Conservation (phyloP, 2,329 filamentous ascomycete genomes). For the Epichloe sibirici region DNA sequence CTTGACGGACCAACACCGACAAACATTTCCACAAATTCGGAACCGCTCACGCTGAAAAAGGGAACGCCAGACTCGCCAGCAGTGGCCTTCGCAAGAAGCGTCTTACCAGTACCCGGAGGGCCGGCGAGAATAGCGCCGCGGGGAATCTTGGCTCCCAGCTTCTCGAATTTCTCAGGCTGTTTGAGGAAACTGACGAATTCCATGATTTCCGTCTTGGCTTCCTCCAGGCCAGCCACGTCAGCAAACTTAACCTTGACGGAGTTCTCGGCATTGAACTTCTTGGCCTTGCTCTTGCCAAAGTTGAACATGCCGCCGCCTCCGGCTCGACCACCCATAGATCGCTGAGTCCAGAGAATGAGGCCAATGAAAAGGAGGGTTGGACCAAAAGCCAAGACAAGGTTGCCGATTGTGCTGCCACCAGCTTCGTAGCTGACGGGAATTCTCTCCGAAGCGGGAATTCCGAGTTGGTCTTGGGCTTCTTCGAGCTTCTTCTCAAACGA, state of each 20-base stretch:
- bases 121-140: slow-evolving; percentile 92
- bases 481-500: slow-evolving; percentile 84
- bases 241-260: slow-evolving; percentile 94
- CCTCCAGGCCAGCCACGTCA: slow-evolving; percentile 95
- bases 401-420: slow-evolving; percentile 64
- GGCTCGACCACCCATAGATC: slow-evolving; percentile 58
- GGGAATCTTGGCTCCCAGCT: slow-evolving; percentile 92
- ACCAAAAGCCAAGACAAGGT: slow-evolving; percentile 64
- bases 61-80: slow-evolving; percentile 94
- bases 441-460: slow-evolving; percentile 74
- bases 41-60: slow-evolving; percentile 97
- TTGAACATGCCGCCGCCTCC: slow-evolving; percentile 73
- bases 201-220: slow-evolving; percentile 97
- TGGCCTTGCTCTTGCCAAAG: slow-evolving; percentile 90
- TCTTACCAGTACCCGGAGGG: slow-evolving; percentile 98
- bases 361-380: slow-evolving; percentile 81
- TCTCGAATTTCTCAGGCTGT: slow-evolving; percentile 83
- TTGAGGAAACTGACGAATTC: slow-evolving; percentile 97
- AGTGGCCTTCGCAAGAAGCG: slow-evolving; percentile 89
- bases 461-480: slow-evolving; percentile 74
- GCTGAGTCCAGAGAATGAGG: slow-evolving; percentile 66
- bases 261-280: slow-evolving; percentile 94
- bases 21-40: slow-evolving; percentile 99
- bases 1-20: slow-evolving; percentile 94
- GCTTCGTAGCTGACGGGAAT: slow-evolving; percentile 84